phyloP scores from a whole-genome alignment of 768 basidiomycete genomes.

The Xerocomus spinulosus region DNA sequence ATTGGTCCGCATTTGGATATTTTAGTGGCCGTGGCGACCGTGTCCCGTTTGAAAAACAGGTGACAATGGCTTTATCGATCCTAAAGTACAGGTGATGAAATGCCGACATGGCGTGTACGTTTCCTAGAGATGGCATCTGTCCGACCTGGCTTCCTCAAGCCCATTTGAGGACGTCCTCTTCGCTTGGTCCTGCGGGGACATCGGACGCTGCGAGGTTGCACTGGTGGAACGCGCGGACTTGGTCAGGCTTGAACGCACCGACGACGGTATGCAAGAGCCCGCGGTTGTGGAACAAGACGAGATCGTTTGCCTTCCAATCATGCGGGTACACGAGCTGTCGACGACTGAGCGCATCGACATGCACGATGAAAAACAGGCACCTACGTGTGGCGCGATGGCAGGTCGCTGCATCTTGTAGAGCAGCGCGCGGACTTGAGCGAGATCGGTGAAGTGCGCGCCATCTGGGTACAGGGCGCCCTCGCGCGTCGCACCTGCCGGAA shows the following conservation, averaged over 20 bases:
- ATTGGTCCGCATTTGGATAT: constrained; percentile 3
- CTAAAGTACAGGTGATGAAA: no score
- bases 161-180: constrained; percentile 41
- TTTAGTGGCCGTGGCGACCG: background rate
- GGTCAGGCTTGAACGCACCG: constrained; percentile 50
- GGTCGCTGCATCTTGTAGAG: constrained; percentile 87
- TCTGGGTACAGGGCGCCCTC: constrained; percentile 77
- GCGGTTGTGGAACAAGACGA: constrained; percentile 71
- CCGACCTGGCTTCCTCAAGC: no score
- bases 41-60: no score
- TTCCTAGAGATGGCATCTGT: no score
- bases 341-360: no score
- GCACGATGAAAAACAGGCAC: no score
- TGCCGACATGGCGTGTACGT: constrained; percentile 3
- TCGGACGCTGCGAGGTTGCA: constrained; percentile 55
- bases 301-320: constrained; percentile 70
- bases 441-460: constrained; percentile 70
- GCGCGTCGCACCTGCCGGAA: constrained; percentile 54
- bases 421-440: constrained; percentile 65
- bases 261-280: constrained; percentile 66
- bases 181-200: constrained; percentile 44
- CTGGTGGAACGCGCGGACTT: constrained; percentile 50
- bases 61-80: background rate
- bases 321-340: constrained; percentile 80
- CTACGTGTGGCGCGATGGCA: constrained; percentile 73